Conservation (phyloP, 257 asterid species). For the Salvia splendens region DNA sequence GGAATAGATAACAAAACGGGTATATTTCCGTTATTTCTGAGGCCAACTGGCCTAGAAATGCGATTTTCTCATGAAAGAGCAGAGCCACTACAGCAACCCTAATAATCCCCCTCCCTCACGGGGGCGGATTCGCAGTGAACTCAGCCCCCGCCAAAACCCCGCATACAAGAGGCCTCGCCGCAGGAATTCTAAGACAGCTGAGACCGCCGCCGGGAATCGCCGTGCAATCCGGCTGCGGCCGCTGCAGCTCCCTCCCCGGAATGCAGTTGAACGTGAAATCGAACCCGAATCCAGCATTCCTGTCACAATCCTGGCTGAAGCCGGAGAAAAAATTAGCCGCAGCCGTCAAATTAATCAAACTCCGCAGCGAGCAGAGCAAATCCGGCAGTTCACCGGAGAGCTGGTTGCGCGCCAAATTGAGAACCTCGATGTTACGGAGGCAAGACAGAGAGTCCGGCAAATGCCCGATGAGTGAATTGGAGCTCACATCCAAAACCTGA, state of each 20-base stretch:
- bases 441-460: slow-evolving; percentile 81
- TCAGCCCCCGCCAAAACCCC: slow-evolving; percentile 34
- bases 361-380: slow-evolving; percentile 63
- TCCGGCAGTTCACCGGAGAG: slow-evolving; percentile 72
- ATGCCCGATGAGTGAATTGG: slow-evolving; percentile 65
- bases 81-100: neutral
- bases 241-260: slow-evolving; percentile 70
- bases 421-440: slow-evolving; percentile 59
- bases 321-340: slow-evolving; percentile 83
- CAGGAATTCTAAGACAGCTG: slow-evolving; percentile 72
- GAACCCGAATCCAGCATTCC: slow-evolving; percentile 59
- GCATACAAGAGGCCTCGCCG: slow-evolving; percentile 64
- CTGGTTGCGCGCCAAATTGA: slow-evolving; percentile 71
- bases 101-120: neutral
- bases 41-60: too few species aligned
- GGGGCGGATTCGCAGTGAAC: neutral
- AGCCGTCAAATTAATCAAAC: slow-evolving; percentile 58
- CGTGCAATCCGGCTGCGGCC: slow-evolving; percentile 79
- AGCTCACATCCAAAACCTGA: slow-evolving; percentile 76
- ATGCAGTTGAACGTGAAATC: slow-evolving; percentile 86
- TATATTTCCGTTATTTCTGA: too few species aligned
- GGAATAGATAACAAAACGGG: too few species aligned
- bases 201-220: slow-evolving; percentile 61
- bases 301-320: slow-evolving; percentile 60
- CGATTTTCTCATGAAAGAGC: too few species aligned